Percentiles rank a stretch among this genome's conserved stretches.
These are phyloP conservation scores for Colletotrichum karsti DNA, from an alignment of 2,329 filamentous ascomycete genomes.

Conservation along the genomic window DNA sequence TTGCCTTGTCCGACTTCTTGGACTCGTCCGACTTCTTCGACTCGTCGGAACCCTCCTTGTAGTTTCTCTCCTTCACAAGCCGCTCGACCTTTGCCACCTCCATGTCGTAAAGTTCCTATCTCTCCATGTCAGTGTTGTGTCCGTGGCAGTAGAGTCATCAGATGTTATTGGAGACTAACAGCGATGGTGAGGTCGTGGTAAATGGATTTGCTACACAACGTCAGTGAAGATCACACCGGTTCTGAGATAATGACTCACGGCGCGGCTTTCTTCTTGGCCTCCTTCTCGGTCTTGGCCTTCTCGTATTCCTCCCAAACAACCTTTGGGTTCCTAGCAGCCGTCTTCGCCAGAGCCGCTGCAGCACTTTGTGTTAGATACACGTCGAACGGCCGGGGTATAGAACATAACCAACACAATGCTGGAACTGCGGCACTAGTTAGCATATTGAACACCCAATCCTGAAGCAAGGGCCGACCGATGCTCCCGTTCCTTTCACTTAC, in stretches of 20 bases:
- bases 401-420: background rate
- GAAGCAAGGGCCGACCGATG: background rate
- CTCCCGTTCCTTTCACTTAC: background rate
- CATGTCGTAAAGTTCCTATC: background rate
- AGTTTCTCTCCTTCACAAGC: background rate
- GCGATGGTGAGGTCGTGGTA: background rate
- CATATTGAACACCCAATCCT: background rate
- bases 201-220: background rate
- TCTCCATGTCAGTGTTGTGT: background rate
- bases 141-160: background rate
- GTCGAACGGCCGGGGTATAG: background rate
- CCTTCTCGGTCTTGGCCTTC: background rate
- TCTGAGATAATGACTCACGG: background rate
- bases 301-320: background rate
- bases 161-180: background rate
- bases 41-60: background rate
- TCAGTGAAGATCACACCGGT: background rate
- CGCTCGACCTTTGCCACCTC: background rate
- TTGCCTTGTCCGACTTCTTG: too few species aligned
- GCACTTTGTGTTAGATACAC: background rate
- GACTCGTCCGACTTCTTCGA: too few species aligned
- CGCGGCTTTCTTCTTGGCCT: background rate
- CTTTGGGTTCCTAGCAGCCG: background rate
- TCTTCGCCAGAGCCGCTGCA: background rate
- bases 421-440: background rate